Evolutionary conservation across 768 basidiomycete genomes (phyloP), one percentile per base, ranked within the genome.

Genomic region (Boletus rufocinnamomeus): DNA sequence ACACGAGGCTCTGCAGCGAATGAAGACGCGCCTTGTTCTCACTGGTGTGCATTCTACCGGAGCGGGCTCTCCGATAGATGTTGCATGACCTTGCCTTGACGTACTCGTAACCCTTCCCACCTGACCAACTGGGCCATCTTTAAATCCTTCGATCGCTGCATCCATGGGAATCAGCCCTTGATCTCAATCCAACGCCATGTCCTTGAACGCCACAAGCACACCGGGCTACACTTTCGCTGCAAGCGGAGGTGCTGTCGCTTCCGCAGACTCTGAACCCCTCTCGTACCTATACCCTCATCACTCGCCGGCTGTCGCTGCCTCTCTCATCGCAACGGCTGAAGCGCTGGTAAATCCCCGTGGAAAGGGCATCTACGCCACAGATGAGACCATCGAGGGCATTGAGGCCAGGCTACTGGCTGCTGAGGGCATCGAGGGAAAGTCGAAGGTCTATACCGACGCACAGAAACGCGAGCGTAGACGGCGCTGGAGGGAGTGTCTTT

Each of bases 311-410:
- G 74, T 78, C 27, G 78, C 80, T 5, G 66, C 74, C 46, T 75
- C 78, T 57, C 68, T 83, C 56, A 79, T 82, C 46, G 66, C 69
- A 14, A 78, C 75, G 4, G 81, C 82, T 10, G 69, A 73, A 23
- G 75, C 77, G 8, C 66, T 82, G 27, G 81, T 83, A 4, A 69
- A 78, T 62, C 77, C 79, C 28, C 75, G 74, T 19, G 81, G 80
- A 34, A 81, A 77, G 67, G 82, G 81, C 6, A 78, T 83, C 32
- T 83, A 83, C 53, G 82, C 82, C 13, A 82, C 82, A 10, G 82
- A 83, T 59, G 81, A 83, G 61, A 72, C 78, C 19, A 76, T 79
- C n/a, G 74, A 79, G 25, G 75, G 65, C 13, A 77, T 81, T 43
- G 74, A 74, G 35, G 73, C 69, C 3, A 70, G 76, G 27, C 66